Base-by-base conservation (phyloP, 345 rosid genomes). In the Populus deltoides region DNA sequence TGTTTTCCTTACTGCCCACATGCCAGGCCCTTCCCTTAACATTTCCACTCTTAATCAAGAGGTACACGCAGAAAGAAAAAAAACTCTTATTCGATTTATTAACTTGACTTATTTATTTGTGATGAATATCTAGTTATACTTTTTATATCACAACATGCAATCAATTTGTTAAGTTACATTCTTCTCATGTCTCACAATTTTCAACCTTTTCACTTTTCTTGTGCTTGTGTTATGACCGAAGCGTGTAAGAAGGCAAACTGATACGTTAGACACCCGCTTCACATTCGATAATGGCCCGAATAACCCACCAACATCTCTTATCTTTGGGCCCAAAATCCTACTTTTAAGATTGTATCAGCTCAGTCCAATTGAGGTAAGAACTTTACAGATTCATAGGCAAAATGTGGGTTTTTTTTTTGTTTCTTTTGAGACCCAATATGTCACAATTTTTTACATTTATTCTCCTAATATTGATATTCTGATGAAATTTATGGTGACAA, bases 331-430 rank as follows among this genome's bases (percentile, higher is more conserved):
- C 2, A 18, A 77, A 6, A 78, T 18, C 72, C 53, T 90, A 22
- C 70, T 78, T 2, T 38, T 83, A 7, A 77, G 11, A 3, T 35
- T 85, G 43, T 90, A 92, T 72, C 84, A 89, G 62, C 90, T 84
- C 59, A 88, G 90, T 80, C 94, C 90, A 35, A 77, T 51, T 57
- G 78, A 90, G 88, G 96, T 85, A 77, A 74, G 43, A 27, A 51
- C 4, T 53, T 41, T 1, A 39, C 10, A 39, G 10, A 39, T 39
- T 8, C 43, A 39, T 33, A 4, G 36, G 36, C 6, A 33, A 33
- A 4, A 33, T 33, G 6, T 33, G 36, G 6, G 5, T 5, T 3
- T 4, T 33, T 33, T 33, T 0, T 33, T 33, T 33, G 1, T 33
- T 33, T 6, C 43, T 39, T 39, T 39, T 39, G 43, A 39, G 8